Percentiles rank a stretch among this genome's conserved stretches.
Evolutionary conservation across 2,329 filamentous ascomycete genomes (phyloP).

Genomic region (Aspergillus viridinutans): DNA sequence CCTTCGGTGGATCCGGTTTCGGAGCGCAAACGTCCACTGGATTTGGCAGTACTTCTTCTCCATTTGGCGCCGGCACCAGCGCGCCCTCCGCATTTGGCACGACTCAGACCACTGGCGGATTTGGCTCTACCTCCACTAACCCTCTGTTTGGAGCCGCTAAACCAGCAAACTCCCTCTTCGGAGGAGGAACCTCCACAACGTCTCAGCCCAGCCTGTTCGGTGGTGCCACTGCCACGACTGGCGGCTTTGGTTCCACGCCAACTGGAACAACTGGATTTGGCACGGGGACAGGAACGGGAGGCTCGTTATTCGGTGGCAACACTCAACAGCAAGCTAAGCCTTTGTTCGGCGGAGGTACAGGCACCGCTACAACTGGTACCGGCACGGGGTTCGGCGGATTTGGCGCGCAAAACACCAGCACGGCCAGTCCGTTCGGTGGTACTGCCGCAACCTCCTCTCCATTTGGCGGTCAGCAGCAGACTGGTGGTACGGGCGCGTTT

Average conservation of each 20-base stretch:
- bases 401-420: conserved; percentile 35
- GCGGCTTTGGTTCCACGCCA: conserved; percentile 26
- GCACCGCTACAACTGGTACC: conserved; percentile 20
- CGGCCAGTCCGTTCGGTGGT: conserved; percentile 38
- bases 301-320: conserved; percentile 41
- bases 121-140: conserved; percentile 32
- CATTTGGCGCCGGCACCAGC: conserved; percentile 36
- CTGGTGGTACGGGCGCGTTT: conserved; percentile 36
- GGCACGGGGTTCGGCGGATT: conserved; percentile 37
- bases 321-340: conserved; percentile 31
- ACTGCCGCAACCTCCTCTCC: conserved; percentile 36
- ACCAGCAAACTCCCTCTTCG: conserved; percentile 37
- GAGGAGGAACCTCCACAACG: conserved; percentile 26
- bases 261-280: conserved; percentile 27
- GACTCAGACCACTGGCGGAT: conserved; percentile 37
- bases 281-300: conserved; percentile 18
- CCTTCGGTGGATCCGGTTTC: conserved; percentile 49
- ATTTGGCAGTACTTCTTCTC: conserved; percentile 44
- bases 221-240: conserved; percentile 32
- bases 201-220: conserved; percentile 40
- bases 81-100: conserved; percentile 43
- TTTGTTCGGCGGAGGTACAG: conserved; percentile 28
- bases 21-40: conserved; percentile 39
- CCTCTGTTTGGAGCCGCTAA: conserved; percentile 44
- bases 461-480: conserved; percentile 42